Percentiles rank a stretch among this genome's conserved stretches.
Evolutionary conservation across 2,329 filamentous ascomycete species (phyloP).

Genomic region (Alternaria gansuensis): DNA sequence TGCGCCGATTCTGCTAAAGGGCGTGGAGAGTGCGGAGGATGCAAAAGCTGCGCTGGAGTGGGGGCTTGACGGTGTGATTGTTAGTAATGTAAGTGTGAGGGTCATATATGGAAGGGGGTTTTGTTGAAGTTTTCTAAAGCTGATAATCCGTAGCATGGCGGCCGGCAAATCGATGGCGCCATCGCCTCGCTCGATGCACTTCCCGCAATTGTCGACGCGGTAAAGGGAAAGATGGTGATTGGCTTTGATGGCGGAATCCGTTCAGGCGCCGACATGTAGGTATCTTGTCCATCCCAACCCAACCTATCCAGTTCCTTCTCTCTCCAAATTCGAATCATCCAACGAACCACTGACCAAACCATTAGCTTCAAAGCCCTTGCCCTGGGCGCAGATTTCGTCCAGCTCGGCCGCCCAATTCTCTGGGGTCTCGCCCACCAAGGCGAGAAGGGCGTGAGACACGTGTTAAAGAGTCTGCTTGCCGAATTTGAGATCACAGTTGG

Average conservation of each 20-base stretch:
- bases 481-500: constrained; percentile 10
- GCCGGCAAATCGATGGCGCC: constrained; percentile 50
- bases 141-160: constrained; percentile 47
- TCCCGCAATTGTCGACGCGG: constrained; percentile 48
- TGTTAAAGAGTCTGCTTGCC: constrained; percentile 46
- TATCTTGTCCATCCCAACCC: too few species aligned
- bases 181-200: constrained; percentile 49
- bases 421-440: constrained; percentile 52
- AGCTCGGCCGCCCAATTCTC: constrained; percentile 49
- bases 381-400: constrained; percentile 49
- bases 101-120: too few species aligned
- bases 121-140: too few species aligned
- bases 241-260: constrained; percentile 52
- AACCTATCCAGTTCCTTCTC: too few species aligned
- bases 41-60: constrained; percentile 47
- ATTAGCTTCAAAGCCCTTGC: constrained; percentile 47
- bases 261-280: constrained; percentile 45
- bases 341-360: too few species aligned
- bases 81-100: constrained; percentile 15
- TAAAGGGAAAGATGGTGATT: constrained; percentile 45
- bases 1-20: constrained; percentile 53
- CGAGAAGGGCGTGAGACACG: constrained; percentile 51
- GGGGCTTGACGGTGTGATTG: constrained; percentile 52
- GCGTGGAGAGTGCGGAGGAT: constrained; percentile 52
- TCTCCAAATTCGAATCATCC: too few species aligned